Evolutionary conservation across 1,284 basidiomycete species (phyloP), one percentile per base, ranked within the genome.

Genomic region (Farysia itapuensis): DNA sequence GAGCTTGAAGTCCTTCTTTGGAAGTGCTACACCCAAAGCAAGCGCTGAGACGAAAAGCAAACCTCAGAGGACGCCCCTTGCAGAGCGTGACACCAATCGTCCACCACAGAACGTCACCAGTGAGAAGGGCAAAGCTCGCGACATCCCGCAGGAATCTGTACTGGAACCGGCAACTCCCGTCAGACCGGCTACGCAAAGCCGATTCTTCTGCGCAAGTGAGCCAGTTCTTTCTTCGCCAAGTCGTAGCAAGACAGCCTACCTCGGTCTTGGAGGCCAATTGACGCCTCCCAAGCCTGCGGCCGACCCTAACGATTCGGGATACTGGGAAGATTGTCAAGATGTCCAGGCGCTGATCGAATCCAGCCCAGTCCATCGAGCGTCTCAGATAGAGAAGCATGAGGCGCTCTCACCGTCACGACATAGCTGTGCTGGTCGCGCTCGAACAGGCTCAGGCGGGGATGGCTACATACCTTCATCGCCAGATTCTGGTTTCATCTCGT

Each of bases 301-400:
- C 23, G 44, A 48, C 24, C 37, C 47, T 6, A 46, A 45, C 25
- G 52, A 51, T n/a, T 54, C 47, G 3, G 52, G 52, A 1, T 44
- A 47, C 22, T 61, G 58, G 58, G 52, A 61, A 9, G 52, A 56
- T 36, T 61, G 58, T 29, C 30, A 44, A 18, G 58, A 61, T 24
- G 35, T 61, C 51, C 47, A 36, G 24, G 52, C 51, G 15, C 51
- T 60, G 23, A 35, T 60, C 33, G 37, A 43, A 26, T 56, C 58
- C 24, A 52, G 51, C 35, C 34, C 34, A 12, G 18, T 15, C 18
- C n/a, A n/a, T n/a, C n/a, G n/a, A n/a, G n/a, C n/a, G n/a, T n/a
- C n/a, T n/a, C n/a, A n/a, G n/a, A n/a, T n/a, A n/a, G n/a, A n/a
- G n/a, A n/a, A n/a, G n/a, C n/a, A n/a, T n/a, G n/a, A n/a, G n/a